Conservation (phyloP, 176 grass and related monocot genomes). For the Paspalum notatum region DNA sequence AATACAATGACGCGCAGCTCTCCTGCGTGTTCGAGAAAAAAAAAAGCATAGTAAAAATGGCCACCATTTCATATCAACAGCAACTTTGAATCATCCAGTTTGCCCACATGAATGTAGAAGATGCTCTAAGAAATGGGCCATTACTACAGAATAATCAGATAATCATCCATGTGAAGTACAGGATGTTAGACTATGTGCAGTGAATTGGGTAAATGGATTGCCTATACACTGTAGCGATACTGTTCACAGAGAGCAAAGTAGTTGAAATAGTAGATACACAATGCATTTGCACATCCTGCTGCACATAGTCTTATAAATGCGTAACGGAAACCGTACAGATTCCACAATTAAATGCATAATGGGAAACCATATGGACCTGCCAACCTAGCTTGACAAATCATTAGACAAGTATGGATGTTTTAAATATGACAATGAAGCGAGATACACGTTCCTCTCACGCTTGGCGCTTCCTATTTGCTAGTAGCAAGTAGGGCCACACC, state of each 20-base stretch:
- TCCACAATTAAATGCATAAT: constrained; percentile 39
- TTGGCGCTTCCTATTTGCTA: not conserved
- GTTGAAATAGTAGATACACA: too few relatives aligned
- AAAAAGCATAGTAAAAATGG: constrained; percentile 35
- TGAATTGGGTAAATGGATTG: too few relatives aligned
- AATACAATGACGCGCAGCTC: too few relatives aligned
- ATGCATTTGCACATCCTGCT: too few relatives aligned
- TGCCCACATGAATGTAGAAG: constrained; percentile 28
- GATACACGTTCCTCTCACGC: not conserved
- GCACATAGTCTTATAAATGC: too few relatives aligned
- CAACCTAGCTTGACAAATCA: not conserved
- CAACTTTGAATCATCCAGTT: constrained; percentile 4
- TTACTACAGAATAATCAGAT: constrained; percentile 20
- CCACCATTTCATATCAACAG: constrained; percentile 3
- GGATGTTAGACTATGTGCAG: too few relatives aligned
- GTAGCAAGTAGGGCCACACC: not conserved
- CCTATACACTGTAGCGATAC: too few relatives aligned
- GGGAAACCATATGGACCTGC: not conserved
- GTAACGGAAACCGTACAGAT: constrained; percentile 33
- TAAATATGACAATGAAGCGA: constrained; percentile 24
- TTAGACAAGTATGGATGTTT: constrained; percentile 19
- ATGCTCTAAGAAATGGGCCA: constrained; percentile 27
- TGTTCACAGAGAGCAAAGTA: too few relatives aligned
- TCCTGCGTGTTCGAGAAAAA: too few relatives aligned
- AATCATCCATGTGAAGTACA: constrained; percentile 23